phyloP scores from a whole-genome alignment of 1,284 basidiomycete genomes.

The Malassezia slooffiae region DNA sequence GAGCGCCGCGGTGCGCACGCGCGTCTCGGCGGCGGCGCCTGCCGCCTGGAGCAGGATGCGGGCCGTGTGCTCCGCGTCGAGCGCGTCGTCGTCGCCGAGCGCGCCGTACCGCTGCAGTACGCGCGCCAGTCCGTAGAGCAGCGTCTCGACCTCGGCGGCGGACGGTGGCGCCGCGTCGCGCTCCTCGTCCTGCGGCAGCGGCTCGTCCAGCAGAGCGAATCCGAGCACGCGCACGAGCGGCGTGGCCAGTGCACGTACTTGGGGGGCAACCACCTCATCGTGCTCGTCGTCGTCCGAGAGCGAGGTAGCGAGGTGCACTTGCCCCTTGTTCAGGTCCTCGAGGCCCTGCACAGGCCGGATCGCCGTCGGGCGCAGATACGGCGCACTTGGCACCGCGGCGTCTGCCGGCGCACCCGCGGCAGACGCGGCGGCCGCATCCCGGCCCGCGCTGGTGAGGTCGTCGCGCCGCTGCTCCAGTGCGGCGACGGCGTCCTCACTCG shows the following conservation, averaged over 20 bases:
- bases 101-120: conserved; percentile 1
- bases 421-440: no score
- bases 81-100: neutral
- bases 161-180: no score
- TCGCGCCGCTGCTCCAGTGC: conserved; percentile 49
- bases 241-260: no score
- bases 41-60: neutral
- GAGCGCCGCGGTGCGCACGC: conserved; percentile 3
- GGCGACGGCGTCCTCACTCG: conserved; percentile 62
- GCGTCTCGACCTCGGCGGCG: no score
- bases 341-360: conserved; percentile 13
- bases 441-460: conserved; percentile 12
- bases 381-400: neutral
- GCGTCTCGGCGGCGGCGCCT: neutral
- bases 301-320: conserved; percentile 17
- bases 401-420: neutral
- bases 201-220: no score
- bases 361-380: conserved; percentile 7
- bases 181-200: no score
- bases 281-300: no score
- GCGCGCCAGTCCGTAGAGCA: neutral
- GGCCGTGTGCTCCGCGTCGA: no score
- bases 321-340: conserved; percentile 13
- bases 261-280: no score
- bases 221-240: no score